A percentile compares a stretch with the other conserved stretches of the same genome.
phyloP scores from a whole-genome alignment of 2,329 filamentous ascomycete genomes.

The Colletotrichum godetiae region DNA sequence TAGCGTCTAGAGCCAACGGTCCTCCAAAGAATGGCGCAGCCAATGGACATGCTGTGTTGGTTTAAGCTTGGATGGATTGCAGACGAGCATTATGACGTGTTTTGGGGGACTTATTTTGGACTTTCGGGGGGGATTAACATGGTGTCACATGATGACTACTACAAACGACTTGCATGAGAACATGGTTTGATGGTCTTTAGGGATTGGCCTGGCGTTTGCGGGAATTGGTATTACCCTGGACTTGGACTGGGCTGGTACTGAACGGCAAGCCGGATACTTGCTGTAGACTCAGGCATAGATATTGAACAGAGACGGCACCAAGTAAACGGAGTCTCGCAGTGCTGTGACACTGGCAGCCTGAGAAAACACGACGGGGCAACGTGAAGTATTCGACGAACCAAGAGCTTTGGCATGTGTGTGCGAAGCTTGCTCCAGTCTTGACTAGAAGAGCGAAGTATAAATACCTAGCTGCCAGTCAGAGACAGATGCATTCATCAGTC shows the following conservation, averaged over 20 bases:
- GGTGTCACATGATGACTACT: neutral
- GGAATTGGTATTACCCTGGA: neutral
- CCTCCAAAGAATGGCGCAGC: neutral
- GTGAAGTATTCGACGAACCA: neutral
- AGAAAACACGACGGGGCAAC: too few species aligned
- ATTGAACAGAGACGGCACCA: neutral
- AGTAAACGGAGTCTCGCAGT: neutral
- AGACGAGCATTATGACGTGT: too few species aligned
- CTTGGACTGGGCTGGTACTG: neutral
- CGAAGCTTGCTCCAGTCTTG: neutral
- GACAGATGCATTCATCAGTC: neutral
- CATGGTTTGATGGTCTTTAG: neutral
- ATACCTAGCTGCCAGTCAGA: neutral
- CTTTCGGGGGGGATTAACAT: neutral
- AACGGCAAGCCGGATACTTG: constrained; percentile 4
- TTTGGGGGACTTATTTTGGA: neutral
- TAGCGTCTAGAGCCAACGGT: neutral
- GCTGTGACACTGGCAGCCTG: neutral
- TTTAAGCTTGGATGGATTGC: neutral
- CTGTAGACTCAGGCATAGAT: neutral
- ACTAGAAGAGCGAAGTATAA: too few species aligned
- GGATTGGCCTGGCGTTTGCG: constrained; percentile 15
- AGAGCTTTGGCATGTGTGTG: neutral
- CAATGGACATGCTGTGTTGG: neutral
- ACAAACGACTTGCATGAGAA: constrained; percentile 2